These are phyloP conservation scores for Oleoguttula mirabilis DNA, from an alignment of 495 filamentous ascomycete genomes.

Conservation along the genomic window DNA sequence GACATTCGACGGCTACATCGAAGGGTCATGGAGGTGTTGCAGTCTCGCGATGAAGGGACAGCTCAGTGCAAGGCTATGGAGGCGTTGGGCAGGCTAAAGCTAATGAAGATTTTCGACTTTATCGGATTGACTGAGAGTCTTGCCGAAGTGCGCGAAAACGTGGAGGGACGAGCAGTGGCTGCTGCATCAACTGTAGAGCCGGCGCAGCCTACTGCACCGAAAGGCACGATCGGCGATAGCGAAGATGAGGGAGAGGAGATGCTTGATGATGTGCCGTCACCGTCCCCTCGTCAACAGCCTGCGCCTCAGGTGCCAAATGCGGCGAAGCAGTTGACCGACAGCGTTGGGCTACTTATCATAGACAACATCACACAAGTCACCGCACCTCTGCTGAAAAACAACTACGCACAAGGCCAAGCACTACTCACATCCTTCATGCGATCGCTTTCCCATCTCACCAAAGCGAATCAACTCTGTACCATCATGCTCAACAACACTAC, in stretches of 20 bases:
- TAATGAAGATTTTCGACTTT: constrained; percentile 49
- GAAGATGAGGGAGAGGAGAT: constrained; percentile 26
- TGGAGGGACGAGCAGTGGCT: no score
- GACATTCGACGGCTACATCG: constrained; percentile 17
- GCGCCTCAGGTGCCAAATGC: not conserved
- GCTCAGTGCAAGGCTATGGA: not conserved
- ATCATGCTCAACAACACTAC: constrained; percentile 25
- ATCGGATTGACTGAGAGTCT: constrained; percentile 47
- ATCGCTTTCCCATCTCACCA: constrained; percentile 24
- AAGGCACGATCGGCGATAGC: constrained; percentile 19
- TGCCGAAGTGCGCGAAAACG: constrained; percentile 29
- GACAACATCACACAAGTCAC: constrained; percentile 33
- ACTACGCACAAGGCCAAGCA: constrained; percentile 21
- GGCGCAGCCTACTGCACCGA: not conserved
- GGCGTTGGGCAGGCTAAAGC: constrained; percentile 40
- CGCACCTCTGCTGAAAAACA: constrained; percentile 29
- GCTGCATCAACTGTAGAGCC: no score
- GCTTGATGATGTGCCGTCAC: constrained; percentile 9
- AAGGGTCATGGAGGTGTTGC: not conserved
- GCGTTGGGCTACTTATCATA: constrained; percentile 23
- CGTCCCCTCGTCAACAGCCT: no score
- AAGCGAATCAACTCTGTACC: constrained; percentile 24
- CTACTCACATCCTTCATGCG: constrained; percentile 26
- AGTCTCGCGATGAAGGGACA: not conserved
- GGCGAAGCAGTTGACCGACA: not conserved